These are phyloP conservation scores for Gilbertella persicaria DNA, from an alignment of 371 early-diverging fungal species.

Conservation along the genomic window DNA sequence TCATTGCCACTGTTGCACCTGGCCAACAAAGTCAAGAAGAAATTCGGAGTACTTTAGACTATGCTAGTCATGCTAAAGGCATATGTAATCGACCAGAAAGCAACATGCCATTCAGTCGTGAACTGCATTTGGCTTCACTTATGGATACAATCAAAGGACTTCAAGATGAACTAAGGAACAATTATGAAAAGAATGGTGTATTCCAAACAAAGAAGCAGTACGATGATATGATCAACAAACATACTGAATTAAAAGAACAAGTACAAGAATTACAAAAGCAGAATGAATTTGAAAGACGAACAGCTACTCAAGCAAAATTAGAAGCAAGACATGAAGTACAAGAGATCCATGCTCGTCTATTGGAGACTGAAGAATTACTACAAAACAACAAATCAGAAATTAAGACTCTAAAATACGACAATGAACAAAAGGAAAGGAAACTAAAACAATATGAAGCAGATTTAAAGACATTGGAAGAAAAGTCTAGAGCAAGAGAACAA, in stretches of 20 bases:
- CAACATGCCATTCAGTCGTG: constrained; percentile 80
- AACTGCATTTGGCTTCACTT: constrained; percentile 85
- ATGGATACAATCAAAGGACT: constrained; percentile 74
- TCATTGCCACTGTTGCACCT: constrained; percentile 94
- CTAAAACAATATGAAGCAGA: neutral
- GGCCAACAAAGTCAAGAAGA: constrained; percentile 81
- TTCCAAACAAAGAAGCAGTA: constrained; percentile 67
- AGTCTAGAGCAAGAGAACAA: neutral
- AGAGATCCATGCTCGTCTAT: neutral
- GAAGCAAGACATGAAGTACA: neutral
- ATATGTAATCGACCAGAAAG: constrained; percentile 92
- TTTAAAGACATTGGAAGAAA: neutral
- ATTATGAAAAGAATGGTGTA: constrained; percentile 75
- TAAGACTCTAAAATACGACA: neutral
- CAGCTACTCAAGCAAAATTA: neutral
- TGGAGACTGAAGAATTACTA: neutral
- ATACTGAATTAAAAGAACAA: neutral
- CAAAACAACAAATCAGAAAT: neutral
- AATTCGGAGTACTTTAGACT: constrained; percentile 90
- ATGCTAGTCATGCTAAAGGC: constrained; percentile 93
- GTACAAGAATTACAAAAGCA: neutral
- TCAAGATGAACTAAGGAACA: constrained; percentile 47
- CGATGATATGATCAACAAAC: constrained; percentile 16
- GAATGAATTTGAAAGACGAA: neutral
- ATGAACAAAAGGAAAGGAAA: neutral